phyloP scores from a whole-genome alignment of 164 flowering plant species.

The Vitis labrusca region DNA sequence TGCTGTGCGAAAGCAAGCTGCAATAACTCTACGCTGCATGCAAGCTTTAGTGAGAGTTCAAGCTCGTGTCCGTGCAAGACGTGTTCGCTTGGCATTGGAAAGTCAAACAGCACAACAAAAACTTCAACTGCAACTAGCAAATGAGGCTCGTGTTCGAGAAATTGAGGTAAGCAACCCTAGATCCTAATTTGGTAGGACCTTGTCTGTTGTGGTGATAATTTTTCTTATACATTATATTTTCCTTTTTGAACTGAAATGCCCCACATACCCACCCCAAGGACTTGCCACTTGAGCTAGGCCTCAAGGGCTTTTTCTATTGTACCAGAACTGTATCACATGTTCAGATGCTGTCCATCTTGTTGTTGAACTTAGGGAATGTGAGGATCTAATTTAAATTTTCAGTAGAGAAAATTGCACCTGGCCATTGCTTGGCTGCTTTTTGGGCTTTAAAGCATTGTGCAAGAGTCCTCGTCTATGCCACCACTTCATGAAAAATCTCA shows the following conservation, averaged over 20 bases:
- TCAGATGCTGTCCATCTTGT: background rate
- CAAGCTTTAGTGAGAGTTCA: slow-evolving; percentile 99
- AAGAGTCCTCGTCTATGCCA: too few relatives aligned
- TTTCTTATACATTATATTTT: background rate
- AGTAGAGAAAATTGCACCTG: too few relatives aligned
- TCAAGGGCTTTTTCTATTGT: too few relatives aligned
- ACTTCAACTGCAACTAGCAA: slow-evolving; percentile 70
- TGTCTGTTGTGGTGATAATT: too few relatives aligned
- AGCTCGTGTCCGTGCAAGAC: slow-evolving; percentile 97
- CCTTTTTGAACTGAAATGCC: too few relatives aligned
- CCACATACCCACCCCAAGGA: too few relatives aligned
- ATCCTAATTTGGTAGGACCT: background rate
- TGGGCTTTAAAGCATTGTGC: too few relatives aligned
- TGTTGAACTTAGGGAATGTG: background rate
- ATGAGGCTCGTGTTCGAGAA: slow-evolving; percentile 80
- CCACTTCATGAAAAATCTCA: too few relatives aligned
- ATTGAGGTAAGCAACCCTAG: slow-evolving; percentile 58
- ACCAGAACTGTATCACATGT: too few relatives aligned
- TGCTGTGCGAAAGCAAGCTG: slow-evolving; percentile 99
- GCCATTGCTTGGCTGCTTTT: too few relatives aligned
- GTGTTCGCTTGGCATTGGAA: slow-evolving; percentile 92
- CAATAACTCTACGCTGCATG: slow-evolving; percentile 95
- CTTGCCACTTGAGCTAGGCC: too few relatives aligned
- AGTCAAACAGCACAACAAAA: slow-evolving; percentile 68
- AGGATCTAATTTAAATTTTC: background rate